Evolutionary conservation across 1,284 basidiomycete genomes (phyloP), one percentile per base, ranked within the genome.

Genomic region (Tilletia setariae): DNA sequence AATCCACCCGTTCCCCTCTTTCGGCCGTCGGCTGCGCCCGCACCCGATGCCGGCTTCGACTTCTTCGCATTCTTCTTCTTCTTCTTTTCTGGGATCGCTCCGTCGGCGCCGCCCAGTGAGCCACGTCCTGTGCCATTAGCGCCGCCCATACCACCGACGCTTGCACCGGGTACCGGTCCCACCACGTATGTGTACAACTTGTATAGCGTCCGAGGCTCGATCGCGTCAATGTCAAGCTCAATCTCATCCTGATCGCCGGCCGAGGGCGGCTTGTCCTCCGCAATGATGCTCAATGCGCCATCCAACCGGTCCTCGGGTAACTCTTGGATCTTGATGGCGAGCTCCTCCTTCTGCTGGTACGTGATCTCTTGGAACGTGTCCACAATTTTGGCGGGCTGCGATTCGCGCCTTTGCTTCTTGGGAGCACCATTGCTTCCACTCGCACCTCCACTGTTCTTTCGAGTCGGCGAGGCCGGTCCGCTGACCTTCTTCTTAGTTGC

Each of bases 151-250:
- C 56, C 56, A 32, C 56, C 56, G 30, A n/a, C 16, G 51, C 32
- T 61, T 6, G 32, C 56, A 28, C 21, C 21, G 19, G 25, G 25
- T 4, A 30, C 28, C 3, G 80, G 80, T 40, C 77, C 72, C 65
- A 82, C 80, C 43, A 82, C 80, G 59, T 80, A 81, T 66, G 76
- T 76, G 75, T 82, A 81, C 68, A 82, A 73, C 72, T 78, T 80
- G 74, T 81, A 82, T 67, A 82, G 76, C 61, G 80, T 82, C 47
- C 70, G 67, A 1, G 80, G 76, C 21, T 74, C 76, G 25, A 82
- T 71, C 69, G 80, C 80, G 67, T 82, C 80, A 68, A 82, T 82
- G 67, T 82, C 80, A 16, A 82, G 74, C 73, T 82, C 80, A 53
- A 82, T 82, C 72, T 82, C 80, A 65, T 82, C 80, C 51, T 82